phyloP scores from a whole-genome alignment of 1,284 basidiomycete genomes.

The Fomitopsis betulina region DNA sequence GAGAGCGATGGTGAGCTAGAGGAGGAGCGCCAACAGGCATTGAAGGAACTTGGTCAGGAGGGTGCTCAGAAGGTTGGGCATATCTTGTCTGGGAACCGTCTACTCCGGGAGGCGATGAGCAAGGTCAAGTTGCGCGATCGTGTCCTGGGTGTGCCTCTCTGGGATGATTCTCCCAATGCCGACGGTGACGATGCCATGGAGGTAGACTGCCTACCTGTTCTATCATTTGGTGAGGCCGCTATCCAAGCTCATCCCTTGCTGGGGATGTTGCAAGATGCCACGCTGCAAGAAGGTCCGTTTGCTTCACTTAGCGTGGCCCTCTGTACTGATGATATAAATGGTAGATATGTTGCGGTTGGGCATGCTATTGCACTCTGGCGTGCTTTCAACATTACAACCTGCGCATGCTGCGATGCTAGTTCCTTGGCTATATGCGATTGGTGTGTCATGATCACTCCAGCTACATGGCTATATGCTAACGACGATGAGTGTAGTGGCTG shows the following conservation, averaged over 20 bases:
- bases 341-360: conserved; percentile 37
- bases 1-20: conserved; percentile 28
- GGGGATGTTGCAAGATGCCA: conserved; percentile 28
- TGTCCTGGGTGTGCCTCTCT: conserved; percentile 25
- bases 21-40: conserved; percentile 28
- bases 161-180: conserved; percentile 8
- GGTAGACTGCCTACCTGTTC: conserved; percentile 9
- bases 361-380: conserved; percentile 33
- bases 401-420: conserved; percentile 11
- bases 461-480: conserved; percentile 5
- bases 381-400: conserved; percentile 11
- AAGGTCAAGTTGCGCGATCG: conserved; percentile 38
- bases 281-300: conserved; percentile 35
- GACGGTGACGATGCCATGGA: conserved; percentile 14
- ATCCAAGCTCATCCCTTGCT: conserved; percentile 10
- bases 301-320: not conserved
- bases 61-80: conserved; percentile 37
- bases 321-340: not conserved
- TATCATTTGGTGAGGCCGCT: conserved; percentile 4
- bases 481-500: not conserved
- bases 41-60: conserved; percentile 38
- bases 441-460: conserved; percentile 8
- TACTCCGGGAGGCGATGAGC: conserved; percentile 21
- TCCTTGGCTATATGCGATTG: conserved; percentile 22
- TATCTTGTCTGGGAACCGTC: conserved; percentile 36